These are phyloP conservation scores for Sarcodon aspratus DNA, from an alignment of 768 basidiomycete species.

Conservation along the genomic window DNA sequence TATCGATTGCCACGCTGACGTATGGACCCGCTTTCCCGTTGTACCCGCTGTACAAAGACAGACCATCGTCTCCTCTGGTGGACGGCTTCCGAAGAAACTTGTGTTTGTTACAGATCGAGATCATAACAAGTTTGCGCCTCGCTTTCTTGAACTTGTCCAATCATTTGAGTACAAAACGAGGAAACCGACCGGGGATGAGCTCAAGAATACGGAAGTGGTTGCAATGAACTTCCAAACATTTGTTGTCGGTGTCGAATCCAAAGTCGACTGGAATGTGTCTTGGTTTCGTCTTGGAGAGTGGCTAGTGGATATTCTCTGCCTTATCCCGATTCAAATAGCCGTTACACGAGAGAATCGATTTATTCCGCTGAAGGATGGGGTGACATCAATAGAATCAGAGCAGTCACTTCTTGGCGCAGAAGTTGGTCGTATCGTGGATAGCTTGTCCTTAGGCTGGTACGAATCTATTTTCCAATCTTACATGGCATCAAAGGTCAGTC, in stretches of 20 bases:
- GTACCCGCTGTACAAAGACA: conserved; percentile 38
- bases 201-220: conserved; percentile 26
- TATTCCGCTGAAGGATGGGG: conserved; percentile 47
- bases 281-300: conserved; percentile 43
- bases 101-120: conserved; percentile 31
- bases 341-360: conserved; percentile 50
- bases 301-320: conserved; percentile 47
- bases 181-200: conserved; percentile 37
- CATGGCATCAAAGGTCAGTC: conserved; percentile 38
- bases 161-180: conserved; percentile 36
- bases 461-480: conserved; percentile 55
- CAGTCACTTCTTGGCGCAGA: conserved; percentile 45
- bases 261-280: conserved; percentile 14
- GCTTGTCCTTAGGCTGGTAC: conserved; percentile 51
- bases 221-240: conserved; percentile 20
- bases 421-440: conserved; percentile 44
- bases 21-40: conserved; percentile 54
- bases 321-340: conserved; percentile 57
- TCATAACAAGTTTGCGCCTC: conserved; percentile 22
- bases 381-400: conserved; percentile 38
- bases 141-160: conserved; percentile 34
- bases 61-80: conserved; percentile 22
- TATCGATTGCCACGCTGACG: conserved; percentile 43
- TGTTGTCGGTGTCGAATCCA: conserved; percentile 3
- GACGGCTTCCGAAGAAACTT: conserved; percentile 22